Percentiles rank a stretch among this genome's conserved stretches.
Evolutionary conservation across 306 rosid species (phyloP).

Genomic region (Trifolium repens): DNA sequence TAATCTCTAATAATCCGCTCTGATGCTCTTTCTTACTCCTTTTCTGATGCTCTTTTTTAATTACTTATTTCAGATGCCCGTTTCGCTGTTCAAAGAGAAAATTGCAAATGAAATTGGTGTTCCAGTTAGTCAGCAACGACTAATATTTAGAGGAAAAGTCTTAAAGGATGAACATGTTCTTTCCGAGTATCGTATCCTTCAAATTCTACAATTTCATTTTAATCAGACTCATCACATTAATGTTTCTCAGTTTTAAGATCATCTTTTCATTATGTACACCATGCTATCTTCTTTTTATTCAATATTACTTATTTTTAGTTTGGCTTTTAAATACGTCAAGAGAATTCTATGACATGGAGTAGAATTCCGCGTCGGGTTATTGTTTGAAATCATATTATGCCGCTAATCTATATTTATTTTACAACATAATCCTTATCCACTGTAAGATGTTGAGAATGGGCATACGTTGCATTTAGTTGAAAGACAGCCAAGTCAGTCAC

Average conservation of each 20-base stretch:
- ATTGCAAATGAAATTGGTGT: constrained; percentile 77
- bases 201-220: not conserved
- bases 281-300: constrained; percentile 14
- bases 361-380: not conserved
- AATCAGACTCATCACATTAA: no score
- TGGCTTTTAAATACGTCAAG: constrained; percentile 13
- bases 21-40: not conserved
- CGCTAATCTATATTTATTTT: constrained; percentile 32
- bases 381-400: constrained; percentile 11
- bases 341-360: not conserved
- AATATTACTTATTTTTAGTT: not conserved
- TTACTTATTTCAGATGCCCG: constrained; percentile 74
- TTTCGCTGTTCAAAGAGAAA: constrained; percentile 82
- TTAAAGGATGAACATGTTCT: constrained; percentile 85
- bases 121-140: constrained; percentile 86
- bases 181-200: constrained; percentile 93
- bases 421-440: constrained; percentile 57
- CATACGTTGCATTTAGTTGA: constrained; percentile 95
- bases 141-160: constrained; percentile 96
- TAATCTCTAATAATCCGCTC: not conserved
- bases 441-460: constrained; percentile 88
- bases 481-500: constrained; percentile 80
- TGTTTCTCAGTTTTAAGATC: constrained; percentile 8
- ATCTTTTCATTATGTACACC: constrained; percentile 2
- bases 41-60: not conserved